phyloP scores from a whole-genome alignment of 306 rosid genomes.

The Quillaja saponaria region DNA sequence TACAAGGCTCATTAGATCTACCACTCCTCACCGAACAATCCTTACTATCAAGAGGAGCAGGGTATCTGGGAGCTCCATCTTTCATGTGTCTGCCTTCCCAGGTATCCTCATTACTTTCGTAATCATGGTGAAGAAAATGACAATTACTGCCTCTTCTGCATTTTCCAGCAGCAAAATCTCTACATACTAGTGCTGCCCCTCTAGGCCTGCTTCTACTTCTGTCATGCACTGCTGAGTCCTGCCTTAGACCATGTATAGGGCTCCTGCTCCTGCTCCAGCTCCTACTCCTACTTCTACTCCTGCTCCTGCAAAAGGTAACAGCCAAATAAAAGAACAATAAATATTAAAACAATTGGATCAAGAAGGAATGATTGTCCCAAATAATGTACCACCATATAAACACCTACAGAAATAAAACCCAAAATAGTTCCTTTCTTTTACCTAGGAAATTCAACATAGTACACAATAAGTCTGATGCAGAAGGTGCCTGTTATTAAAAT shows the following conservation, averaged over 20 bases:
- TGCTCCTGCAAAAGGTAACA: constrained; percentile 35
- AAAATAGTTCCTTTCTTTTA: too few species aligned
- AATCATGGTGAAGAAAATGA: constrained; percentile 70
- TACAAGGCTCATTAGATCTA: constrained; percentile 55
- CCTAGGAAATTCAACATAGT: too few species aligned
- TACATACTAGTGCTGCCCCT: constrained; percentile 59
- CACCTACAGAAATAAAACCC: too few species aligned
- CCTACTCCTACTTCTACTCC: constrained; percentile 52
- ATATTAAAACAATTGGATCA: constrained; percentile 32
- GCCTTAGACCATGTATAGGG: constrained; percentile 56
- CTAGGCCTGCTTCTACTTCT: constrained; percentile 70
- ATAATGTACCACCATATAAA: constrained; percentile 13
- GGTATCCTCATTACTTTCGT: constrained; percentile 61
- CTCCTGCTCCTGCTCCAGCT: constrained; percentile 50
- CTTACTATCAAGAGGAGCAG: constrained; percentile 48
- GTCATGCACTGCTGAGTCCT: constrained; percentile 66
- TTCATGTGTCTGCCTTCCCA: constrained; percentile 76
- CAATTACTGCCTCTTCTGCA: constrained; percentile 87
- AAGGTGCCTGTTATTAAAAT: constrained; percentile 4
- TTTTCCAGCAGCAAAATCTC: constrained; percentile 79
- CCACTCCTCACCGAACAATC: constrained; percentile 65
- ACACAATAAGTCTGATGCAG: constrained; percentile 7
- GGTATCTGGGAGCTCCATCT: constrained; percentile 62
- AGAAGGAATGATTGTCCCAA: constrained; percentile 6
- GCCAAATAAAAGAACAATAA: constrained; percentile 28